phyloP scores from a whole-genome alignment of 2,329 filamentous ascomycete genomes.

The Tympanopsis confertula region DNA sequence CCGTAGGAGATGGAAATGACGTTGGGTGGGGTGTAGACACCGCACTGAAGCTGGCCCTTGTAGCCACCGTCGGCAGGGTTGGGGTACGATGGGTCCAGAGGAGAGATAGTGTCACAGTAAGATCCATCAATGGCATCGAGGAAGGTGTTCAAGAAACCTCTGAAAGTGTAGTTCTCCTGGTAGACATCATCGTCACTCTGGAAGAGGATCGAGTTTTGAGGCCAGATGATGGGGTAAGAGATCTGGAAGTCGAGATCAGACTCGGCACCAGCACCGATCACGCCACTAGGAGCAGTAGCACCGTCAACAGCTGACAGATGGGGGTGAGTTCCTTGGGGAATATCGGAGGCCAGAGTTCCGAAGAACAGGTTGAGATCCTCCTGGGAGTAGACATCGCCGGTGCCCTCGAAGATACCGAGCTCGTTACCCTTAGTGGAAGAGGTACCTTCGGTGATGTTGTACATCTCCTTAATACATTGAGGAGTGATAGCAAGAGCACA shows the following conservation, averaged over 20 bases:
- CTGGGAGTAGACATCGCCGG: constrained; percentile 25
- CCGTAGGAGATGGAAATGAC: constrained; percentile 46
- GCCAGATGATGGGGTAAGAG: constrained; percentile 34
- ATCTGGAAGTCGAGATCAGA: constrained; percentile 35
- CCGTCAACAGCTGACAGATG: constrained; percentile 21
- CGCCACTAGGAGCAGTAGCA: constrained; percentile 14
- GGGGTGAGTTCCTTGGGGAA: constrained; percentile 24
- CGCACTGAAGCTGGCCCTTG: constrained; percentile 20
- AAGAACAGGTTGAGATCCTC: constrained; percentile 25
- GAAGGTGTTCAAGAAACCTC: constrained; percentile 29
- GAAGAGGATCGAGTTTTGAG: constrained; percentile 31
- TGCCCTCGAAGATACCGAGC: constrained; percentile 27
- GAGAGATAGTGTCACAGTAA: constrained; percentile 30
- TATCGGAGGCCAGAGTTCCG: constrained; percentile 15
- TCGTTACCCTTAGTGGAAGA: constrained; percentile 19
- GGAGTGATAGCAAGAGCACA: constrained; percentile 6
- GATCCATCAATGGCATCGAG: constrained; percentile 38
- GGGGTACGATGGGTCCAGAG: constrained; percentile 37
- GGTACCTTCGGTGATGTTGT: constrained; percentile 21
- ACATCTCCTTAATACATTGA: constrained; percentile 14
- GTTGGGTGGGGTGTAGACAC: constrained; percentile 39
- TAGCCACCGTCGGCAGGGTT: constrained; percentile 19
- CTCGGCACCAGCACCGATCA: constrained; percentile 20
- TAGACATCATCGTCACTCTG: constrained; percentile 33
- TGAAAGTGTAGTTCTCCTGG: constrained; percentile 14